A percentile compares a stretch with the other conserved stretches of the same genome.
phyloP scores from a whole-genome alignment of 2,329 filamentous ascomycete genomes.

The Alternaria infectoria region DNA sequence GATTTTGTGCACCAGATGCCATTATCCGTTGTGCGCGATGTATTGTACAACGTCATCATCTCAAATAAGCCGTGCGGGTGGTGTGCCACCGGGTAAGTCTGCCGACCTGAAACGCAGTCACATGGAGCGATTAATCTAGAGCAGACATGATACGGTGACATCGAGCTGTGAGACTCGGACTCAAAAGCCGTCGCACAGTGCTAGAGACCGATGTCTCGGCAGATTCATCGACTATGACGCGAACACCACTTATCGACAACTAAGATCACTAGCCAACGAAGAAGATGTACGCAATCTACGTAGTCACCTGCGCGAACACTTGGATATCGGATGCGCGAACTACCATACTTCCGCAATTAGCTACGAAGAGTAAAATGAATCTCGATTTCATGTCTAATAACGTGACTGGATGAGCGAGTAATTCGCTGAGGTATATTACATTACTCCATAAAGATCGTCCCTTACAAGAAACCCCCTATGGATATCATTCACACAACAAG shows the following conservation, averaged over 20 bases:
- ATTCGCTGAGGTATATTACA: conserved; percentile 6
- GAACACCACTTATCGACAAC: neutral
- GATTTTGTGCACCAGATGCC: neutral
- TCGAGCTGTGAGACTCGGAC: neutral
- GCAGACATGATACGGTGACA: neutral
- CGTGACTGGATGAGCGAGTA: neutral
- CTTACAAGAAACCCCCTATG: neutral
- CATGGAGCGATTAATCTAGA: neutral
- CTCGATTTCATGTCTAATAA: neutral
- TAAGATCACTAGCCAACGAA: neutral
- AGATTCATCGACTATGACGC: neutral
- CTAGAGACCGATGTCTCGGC: neutral
- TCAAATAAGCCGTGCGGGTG: neutral
- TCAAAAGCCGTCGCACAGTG: neutral
- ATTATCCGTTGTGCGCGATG: neutral
- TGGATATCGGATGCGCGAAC: neutral
- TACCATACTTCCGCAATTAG: neutral
- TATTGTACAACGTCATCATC: neutral
- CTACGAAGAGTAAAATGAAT: neutral
- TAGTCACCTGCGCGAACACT: neutral
- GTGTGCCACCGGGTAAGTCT: neutral
- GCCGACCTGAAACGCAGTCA: neutral
- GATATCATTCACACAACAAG: neutral
- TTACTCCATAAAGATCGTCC: conserved; percentile 10
- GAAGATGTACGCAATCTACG: neutral